Base-by-base conservation (phyloP, 1,284 basidiomycete genomes). In the Rhizoctonia solani region DNA sequence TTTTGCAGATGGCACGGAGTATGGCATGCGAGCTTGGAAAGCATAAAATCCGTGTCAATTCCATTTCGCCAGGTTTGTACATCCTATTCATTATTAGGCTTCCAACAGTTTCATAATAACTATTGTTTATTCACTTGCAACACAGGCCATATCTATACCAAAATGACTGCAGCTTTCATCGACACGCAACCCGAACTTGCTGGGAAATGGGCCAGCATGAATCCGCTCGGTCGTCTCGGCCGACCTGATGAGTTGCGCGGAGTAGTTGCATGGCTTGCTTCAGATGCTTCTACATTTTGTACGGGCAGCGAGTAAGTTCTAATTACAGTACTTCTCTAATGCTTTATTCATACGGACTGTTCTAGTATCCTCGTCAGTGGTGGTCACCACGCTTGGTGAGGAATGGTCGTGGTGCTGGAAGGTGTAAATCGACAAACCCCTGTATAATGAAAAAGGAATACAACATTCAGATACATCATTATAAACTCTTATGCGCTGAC, bases 241-340 rank as follows among this genome's bases (percentile, higher is more conserved):
- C 79, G 88, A 13, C 83, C 87, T 0, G 88, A 92, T 74, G 90
- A 93, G 76, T 75, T 92, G 73, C 82, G 90, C 4, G 90, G 90
- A n/a, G 89, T 89, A 0, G 81, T 86, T 46, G 79, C 85, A 11
- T 92, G 90, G 90, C 79, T 92, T n/a, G 89, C 89, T 42, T 88
- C 87, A 68, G 88, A 89, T 69, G 87, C 88, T 47, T 89, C 87
- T 3, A 88, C 82, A 42, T 90, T 87, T 74, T 90, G 88, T 72
- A 90, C 88, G 0, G 88, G 88, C 50, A 80, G 79, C 87, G 87
- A 90, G 88, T 89, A 23, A 72, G 87, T 86, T 37, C 21, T 52
- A 30, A 52, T 41, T 46, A 8, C n/a, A n/a, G n/a, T n/a, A n/a
- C n/a, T n/a, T 8, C 39, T 19, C 5, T 23, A 23, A 67, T 19